These are phyloP conservation scores for Cladosporium sp. DNA, from an alignment of 2,329 filamentous ascomycete genomes.

Conservation along the genomic window DNA sequence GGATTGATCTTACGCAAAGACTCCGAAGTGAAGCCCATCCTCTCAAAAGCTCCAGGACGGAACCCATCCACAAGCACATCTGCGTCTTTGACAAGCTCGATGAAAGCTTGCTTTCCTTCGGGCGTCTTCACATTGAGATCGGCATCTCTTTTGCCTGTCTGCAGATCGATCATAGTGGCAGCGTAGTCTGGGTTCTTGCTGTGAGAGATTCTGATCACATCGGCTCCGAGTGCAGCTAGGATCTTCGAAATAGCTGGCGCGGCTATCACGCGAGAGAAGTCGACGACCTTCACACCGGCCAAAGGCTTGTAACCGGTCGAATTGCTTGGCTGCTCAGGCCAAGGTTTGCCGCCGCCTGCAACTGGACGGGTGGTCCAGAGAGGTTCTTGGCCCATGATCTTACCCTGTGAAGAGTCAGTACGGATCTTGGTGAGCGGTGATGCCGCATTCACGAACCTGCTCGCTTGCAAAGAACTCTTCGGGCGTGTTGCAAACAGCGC, in stretches of 20 bases:
- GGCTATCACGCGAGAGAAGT: conserved; percentile 1
- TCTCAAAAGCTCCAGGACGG: conserved; percentile 42
- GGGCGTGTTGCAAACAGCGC: conserved; percentile 39
- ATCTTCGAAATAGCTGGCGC: background rate
- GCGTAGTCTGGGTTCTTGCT: conserved; percentile 1
- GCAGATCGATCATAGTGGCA: background rate
- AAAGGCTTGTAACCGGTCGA: background rate
- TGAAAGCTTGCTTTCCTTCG: conserved; percentile 1
- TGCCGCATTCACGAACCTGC: background rate
- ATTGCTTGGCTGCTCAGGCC: background rate
- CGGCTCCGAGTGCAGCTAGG: background rate
- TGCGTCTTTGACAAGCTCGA: conserved; percentile 37
- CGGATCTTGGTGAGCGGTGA: background rate
- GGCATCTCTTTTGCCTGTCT: background rate
- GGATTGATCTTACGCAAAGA: conserved; percentile 36
- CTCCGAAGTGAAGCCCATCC: conserved; percentile 38
- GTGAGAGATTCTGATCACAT: conserved; percentile 1
- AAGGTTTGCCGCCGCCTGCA: background rate
- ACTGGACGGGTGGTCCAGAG: background rate
- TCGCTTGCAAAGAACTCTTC: conserved; percentile 26
- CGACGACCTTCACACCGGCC: background rate
- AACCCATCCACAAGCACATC: conserved; percentile 48
- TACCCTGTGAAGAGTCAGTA: background rate
- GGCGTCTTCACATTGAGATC: background rate
- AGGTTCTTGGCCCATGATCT: conserved; percentile 2